Percentiles rank a stretch among this genome's conserved stretches.
phyloP scores from a whole-genome alignment of 2,329 filamentous ascomycete genomes.

The Paraphoma sp. region DNA sequence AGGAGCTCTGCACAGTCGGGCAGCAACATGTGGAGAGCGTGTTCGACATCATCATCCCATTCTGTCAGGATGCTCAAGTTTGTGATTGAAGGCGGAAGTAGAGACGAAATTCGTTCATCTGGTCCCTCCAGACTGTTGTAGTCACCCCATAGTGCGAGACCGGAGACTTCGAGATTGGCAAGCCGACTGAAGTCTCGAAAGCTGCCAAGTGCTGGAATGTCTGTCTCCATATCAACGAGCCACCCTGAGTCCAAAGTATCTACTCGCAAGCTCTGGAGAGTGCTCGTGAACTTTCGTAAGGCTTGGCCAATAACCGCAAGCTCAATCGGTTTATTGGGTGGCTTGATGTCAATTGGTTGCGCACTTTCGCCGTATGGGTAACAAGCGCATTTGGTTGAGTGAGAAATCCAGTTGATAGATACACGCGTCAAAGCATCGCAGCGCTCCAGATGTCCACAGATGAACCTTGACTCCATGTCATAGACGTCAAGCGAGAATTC shows the following conservation, averaged over 20 bases:
- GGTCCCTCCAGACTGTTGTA: background rate
- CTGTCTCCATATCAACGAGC: conserved; percentile 8
- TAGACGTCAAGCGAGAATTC: background rate
- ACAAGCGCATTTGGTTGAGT: background rate
- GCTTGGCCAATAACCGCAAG: background rate
- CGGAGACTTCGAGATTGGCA: conserved; percentile 18
- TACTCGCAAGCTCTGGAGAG: conserved; percentile 9
- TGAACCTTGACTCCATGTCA: background rate
- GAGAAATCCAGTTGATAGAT: background rate
- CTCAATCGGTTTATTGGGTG: background rate
- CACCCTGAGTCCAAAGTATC: conserved; percentile 17
- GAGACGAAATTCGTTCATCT: conserved; percentile 6
- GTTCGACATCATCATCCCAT: conserved; percentile 25
- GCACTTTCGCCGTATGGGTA: background rate
- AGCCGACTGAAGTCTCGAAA: conserved; percentile 15
- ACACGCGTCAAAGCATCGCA: background rate
- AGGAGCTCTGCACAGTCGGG: conserved; percentile 5
- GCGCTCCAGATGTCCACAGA: background rate
- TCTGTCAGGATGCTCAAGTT: conserved; percentile 17
- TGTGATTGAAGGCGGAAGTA: conserved; percentile 20
- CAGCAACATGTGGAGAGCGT: conserved; percentile 5
- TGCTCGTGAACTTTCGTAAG: background rate
- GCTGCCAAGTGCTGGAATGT: conserved; percentile 15
- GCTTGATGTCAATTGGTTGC: background rate
- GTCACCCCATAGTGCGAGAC: conserved; percentile 23